Conservation (phyloP, 176 grass and related monocot genomes). For the Oryza coarctata region DNA sequence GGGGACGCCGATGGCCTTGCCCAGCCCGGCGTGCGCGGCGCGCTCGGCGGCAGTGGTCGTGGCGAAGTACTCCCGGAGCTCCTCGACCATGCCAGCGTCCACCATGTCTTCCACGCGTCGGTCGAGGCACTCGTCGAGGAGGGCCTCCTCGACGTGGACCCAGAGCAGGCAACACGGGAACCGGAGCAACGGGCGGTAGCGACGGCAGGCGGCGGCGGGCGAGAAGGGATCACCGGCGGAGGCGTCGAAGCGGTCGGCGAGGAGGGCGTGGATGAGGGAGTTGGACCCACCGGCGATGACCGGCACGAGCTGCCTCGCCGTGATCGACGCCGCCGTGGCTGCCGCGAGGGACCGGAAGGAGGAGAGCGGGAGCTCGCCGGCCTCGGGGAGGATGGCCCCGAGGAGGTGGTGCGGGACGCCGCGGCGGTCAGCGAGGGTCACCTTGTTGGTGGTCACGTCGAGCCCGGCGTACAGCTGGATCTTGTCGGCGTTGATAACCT, state of each 20-base stretch:
- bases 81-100: conserved; percentile 59
- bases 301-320: conserved; percentile 24
- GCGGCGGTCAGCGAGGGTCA: conserved; percentile 40
- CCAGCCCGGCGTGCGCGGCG: conserved; percentile 42
- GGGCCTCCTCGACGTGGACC: conserved; percentile 56
- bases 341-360: conserved; percentile 46
- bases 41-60: conserved; percentile 20
- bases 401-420: conserved; percentile 78
- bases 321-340: conserved; percentile 16
- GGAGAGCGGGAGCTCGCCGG: conserved; percentile 40
- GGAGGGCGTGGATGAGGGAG: conserved; percentile 72
- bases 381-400: conserved; percentile 46
- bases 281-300: conserved; percentile 76
- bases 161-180: conserved; percentile 70
- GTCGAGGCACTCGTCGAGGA: conserved; percentile 62
- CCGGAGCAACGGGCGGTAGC: conserved; percentile 28
- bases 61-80: conserved; percentile 59
- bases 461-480: conserved; percentile 77
- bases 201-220: neutral
- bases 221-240: conserved; percentile 39
- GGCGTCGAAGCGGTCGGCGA: conserved; percentile 34
- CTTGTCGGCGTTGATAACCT: conserved; percentile 85
- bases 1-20: conserved; percentile 75
- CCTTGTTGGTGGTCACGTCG: conserved; percentile 85
- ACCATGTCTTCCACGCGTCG: conserved; percentile 78